phyloP scores from a whole-genome alignment of 1,139 yeast genomes.

The Scheffersomyces quercinus region DNA sequence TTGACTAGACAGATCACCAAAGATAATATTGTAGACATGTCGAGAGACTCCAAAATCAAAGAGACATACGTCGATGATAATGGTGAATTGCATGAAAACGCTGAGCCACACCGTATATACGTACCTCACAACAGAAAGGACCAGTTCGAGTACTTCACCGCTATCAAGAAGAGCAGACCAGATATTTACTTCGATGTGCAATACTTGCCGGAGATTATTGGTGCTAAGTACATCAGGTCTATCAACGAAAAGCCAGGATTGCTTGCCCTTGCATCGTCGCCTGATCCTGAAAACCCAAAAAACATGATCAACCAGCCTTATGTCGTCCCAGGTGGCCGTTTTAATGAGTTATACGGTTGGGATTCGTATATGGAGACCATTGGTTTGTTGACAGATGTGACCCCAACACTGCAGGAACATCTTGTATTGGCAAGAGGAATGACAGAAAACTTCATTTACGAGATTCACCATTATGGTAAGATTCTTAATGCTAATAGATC shows the following conservation, averaged over 20 bases:
- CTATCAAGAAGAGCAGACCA: slow-evolving; percentile 56
- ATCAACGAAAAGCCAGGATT: slow-evolving; percentile 85
- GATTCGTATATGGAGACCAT: slow-evolving; percentile 92
- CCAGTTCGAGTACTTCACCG: slow-evolving; percentile 68
- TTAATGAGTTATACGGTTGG: slow-evolving; percentile 97
- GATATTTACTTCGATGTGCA: slow-evolving; percentile 72
- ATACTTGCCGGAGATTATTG: slow-evolving; percentile 58
- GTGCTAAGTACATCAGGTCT: slow-evolving; percentile 74
- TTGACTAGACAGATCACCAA: slow-evolving; percentile 73
- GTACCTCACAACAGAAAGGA: slow-evolving; percentile 70
- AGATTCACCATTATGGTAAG: slow-evolving; percentile 87
- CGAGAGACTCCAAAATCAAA: slow-evolving; percentile 74
- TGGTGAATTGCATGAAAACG: slow-evolving; percentile 28
- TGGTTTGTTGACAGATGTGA: slow-evolving; percentile 73
- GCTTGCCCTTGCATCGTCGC: slow-evolving; percentile 72
- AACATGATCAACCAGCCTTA: slow-evolving; percentile 74
- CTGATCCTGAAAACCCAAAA: slow-evolving; percentile 48
- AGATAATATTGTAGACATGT: slow-evolving; percentile 66
- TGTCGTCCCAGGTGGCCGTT: slow-evolving; percentile 96
- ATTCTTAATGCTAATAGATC: slow-evolving; percentile 92
- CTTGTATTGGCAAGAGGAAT: slow-evolving; percentile 74
- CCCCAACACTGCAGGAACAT: slow-evolving; percentile 45
- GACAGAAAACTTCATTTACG: slow-evolving; percentile 91
- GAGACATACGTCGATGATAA: slow-evolving; percentile 50
- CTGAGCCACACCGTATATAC: slow-evolving; percentile 69